Conservation (phyloP, 495 filamentous ascomycete genomes). For the Evernia prunastri region DNA sequence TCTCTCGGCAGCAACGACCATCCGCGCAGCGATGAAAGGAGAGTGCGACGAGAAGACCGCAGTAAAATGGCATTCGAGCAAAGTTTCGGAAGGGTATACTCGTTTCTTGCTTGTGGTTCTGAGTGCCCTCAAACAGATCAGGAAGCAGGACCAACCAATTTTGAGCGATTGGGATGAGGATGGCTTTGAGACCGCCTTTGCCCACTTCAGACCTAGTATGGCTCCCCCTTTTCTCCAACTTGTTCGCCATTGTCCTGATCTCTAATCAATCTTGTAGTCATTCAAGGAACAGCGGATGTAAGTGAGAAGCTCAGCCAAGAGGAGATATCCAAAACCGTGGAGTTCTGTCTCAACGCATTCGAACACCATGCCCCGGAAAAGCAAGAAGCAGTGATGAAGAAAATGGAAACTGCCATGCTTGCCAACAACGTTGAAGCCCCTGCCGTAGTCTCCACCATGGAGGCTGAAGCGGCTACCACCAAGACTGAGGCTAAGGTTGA, state of each 20-base stretch:
- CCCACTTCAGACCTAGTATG: slow-evolving; percentile 39
- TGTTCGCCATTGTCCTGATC: not conserved
- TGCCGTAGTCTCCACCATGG: not conserved
- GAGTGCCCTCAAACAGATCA: slow-evolving; percentile 43
- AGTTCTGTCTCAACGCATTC: slow-evolving; percentile 36
- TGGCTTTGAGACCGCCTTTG: slow-evolving; percentile 42
- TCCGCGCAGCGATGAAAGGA: slow-evolving; percentile 32
- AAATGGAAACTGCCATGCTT: slow-evolving; percentile 18
- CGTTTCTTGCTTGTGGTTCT: slow-evolving; percentile 45
- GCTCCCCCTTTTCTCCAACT: not conserved
- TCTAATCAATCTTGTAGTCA: slow-evolving; percentile 28
- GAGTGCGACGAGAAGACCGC: slow-evolving; percentile 37
- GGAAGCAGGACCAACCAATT: slow-evolving; percentile 31
- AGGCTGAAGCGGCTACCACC: slow-evolving; percentile 12
- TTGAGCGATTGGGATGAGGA: slow-evolving; percentile 40
- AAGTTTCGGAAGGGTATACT: slow-evolving; percentile 42
- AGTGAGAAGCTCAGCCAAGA: slow-evolving; percentile 31
- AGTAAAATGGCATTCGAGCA: slow-evolving; percentile 42
- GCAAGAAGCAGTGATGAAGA: slow-evolving; percentile 25
- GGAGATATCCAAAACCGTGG: slow-evolving; percentile 34
- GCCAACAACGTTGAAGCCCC: slow-evolving; percentile 2
- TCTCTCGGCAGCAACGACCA: slow-evolving; percentile 42
- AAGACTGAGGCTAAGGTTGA: slow-evolving; percentile 7
- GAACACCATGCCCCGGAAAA: slow-evolving; percentile 24
- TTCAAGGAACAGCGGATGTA: slow-evolving; percentile 38